phyloP scores from a whole-genome alignment of 1,139 yeast genomes.

The Groenewaldozyma auringiensis region DNA sequence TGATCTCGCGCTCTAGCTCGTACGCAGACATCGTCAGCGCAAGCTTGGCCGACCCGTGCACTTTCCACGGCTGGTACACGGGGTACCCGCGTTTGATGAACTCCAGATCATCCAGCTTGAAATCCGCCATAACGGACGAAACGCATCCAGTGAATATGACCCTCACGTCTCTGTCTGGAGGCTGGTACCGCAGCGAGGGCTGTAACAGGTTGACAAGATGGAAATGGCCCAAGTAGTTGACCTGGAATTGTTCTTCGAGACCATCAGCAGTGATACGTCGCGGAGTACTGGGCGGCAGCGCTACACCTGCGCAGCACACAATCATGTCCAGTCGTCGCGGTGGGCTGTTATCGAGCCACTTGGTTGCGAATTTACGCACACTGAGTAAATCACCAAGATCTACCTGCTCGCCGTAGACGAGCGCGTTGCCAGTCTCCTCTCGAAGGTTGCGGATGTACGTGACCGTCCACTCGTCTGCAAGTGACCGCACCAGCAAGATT shows the following conservation, averaged over 20 bases:
- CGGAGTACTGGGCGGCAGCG: conserved; percentile 55
- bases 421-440: conserved; percentile 54
- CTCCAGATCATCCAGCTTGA: conserved; percentile 60
- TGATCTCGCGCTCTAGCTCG: conserved; percentile 64
- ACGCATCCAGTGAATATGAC: conserved; percentile 70
- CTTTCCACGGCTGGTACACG: conserved; percentile 55
- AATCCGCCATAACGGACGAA: conserved; percentile 61
- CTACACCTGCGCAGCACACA: conserved; percentile 79
- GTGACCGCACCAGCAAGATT: conserved; percentile 55
- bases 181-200: conserved; percentile 80
- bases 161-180: conserved; percentile 90
- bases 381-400: conserved; percentile 69
- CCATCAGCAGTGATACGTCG: conserved; percentile 71
- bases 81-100: conserved; percentile 61
- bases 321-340: conserved; percentile 87
- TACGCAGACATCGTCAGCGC: conserved; percentile 63
- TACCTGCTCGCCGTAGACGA: conserved; percentile 84
- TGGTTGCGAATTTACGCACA: conserved; percentile 85
- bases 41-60: conserved; percentile 76
- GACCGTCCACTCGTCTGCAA: conserved; percentile 60
- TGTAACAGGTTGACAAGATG: conserved; percentile 70
- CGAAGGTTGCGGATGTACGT: conserved; percentile 77
- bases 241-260: conserved; percentile 73
- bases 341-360: conserved; percentile 86
- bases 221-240: conserved; percentile 72